Evolutionary conservation across 129 eudicot species (phyloP).

Genomic region (Artemisia tridentata): DNA sequence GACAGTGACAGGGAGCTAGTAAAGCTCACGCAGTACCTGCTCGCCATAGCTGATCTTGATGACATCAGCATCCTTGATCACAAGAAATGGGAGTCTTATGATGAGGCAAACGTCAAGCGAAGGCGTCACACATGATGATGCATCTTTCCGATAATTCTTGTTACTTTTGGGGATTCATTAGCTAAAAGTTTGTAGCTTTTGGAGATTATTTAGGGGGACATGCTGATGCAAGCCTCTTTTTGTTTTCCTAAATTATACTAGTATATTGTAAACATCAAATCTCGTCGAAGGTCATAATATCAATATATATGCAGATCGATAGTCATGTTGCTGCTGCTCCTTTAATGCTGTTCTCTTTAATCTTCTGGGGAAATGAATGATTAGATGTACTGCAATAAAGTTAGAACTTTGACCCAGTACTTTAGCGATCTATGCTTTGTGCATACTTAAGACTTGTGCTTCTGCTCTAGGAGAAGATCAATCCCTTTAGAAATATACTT

Average conservation of each 20-base stretch:
- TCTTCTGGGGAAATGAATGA: neutral
- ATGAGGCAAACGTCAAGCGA: slow-evolving; percentile 58
- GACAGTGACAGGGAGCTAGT: slow-evolving; percentile 79
- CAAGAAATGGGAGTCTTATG: slow-evolving; percentile 69
- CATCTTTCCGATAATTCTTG: neutral
- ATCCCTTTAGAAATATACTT: neutral
- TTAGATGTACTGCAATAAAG: neutral
- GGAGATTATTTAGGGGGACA: slow-evolving; percentile 1
- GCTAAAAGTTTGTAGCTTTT: slow-evolving; percentile 26
- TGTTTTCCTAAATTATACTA: slow-evolving; percentile 12
- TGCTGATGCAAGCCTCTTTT: slow-evolving; percentile 14
- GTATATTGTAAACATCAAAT: neutral
- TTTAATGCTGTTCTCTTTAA: neutral
- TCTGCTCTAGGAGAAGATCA: neutral
- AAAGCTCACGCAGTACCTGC: slow-evolving; percentile 90
- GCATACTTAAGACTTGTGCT: neutral
- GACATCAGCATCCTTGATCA: slow-evolving; percentile 86
- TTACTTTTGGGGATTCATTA: slow-evolving; percentile 8
- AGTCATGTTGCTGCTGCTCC: neutral
- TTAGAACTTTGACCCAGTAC: neutral
- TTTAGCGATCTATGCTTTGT: neutral
- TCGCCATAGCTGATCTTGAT: slow-evolving; percentile 87
- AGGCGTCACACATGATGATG: slow-evolving; percentile 55
- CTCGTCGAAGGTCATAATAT: too few relatives aligned
- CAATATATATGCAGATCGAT: slow-evolving; percentile 13